phyloP scores from a whole-genome alignment of 805 yeast species.

The Kuraishia cidri region DNA sequence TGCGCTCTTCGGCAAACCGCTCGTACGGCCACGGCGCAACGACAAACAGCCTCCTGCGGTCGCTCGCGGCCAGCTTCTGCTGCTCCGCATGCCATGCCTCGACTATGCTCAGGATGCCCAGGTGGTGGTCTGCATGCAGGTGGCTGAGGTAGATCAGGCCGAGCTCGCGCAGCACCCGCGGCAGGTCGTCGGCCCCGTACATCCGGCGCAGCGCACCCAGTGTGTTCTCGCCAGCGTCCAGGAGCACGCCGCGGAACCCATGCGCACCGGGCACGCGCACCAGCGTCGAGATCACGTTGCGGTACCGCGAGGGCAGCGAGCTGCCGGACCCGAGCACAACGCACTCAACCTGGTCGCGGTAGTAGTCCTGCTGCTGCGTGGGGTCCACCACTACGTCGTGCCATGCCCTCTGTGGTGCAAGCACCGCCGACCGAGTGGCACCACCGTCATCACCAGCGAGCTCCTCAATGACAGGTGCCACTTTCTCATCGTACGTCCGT shows the following conservation, averaged over 20 bases:
- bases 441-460: neutral
- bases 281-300: slow-evolving; percentile 80
- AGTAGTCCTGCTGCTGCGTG: neutral
- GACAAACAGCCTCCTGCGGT: slow-evolving; percentile 35
- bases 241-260: slow-evolving; percentile 36
- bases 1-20: slow-evolving; percentile 64
- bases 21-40: slow-evolving; percentile 72
- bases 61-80: slow-evolving; percentile 21
- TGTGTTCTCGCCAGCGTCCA: slow-evolving; percentile 97
- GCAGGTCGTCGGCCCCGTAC: slow-evolving; percentile 25
- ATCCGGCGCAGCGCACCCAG: slow-evolving; percentile 61
- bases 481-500: slow-evolving; percentile 19
- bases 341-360: slow-evolving; percentile 47
- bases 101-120: slow-evolving; percentile 70
- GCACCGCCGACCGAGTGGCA: neutral
- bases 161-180: slow-evolving; percentile 47
- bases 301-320: slow-evolving; percentile 73
- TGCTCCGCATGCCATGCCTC: slow-evolving; percentile 53
- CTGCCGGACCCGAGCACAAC: slow-evolving; percentile 90
- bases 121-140: slow-evolving; percentile 94
- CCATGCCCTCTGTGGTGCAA: too few species aligned
- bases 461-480: slow-evolving; percentile 1
- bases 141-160: slow-evolving; percentile 70
- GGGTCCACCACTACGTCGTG: neutral
- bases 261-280: slow-evolving; percentile 53